A percentile compares a stretch with the other conserved stretches of the same genome.
phyloP scores from a whole-genome alignment of 192 early-diverging fungal species.

The Rhizophagus prolifer region DNA sequence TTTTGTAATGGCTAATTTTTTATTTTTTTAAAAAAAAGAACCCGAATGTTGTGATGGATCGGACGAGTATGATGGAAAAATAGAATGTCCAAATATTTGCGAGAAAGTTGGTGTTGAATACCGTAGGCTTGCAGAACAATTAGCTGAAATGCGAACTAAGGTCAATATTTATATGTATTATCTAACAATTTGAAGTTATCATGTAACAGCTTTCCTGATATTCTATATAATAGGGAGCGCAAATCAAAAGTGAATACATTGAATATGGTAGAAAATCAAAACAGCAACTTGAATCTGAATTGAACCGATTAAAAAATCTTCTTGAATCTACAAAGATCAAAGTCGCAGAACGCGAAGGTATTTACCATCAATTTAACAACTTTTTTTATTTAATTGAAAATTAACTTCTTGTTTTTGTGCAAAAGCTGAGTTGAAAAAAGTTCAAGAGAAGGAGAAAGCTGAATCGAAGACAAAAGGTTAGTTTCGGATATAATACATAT shows the following conservation, averaged over 20 bases:
- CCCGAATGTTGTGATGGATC: constrained; percentile 94
- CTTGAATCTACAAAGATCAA: constrained; percentile 17
- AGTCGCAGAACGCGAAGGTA: constrained; percentile 34
- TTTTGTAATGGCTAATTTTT: background rate
- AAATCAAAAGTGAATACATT: constrained; percentile 36
- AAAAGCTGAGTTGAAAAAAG: constrained; percentile 14
- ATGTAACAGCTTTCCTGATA: background rate
- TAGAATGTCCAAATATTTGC: constrained; percentile 77
- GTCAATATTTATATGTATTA: constrained; percentile 7
- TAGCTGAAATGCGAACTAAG: constrained; percentile 26
- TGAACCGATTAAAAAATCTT: constrained; percentile 24
- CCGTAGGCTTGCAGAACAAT: constrained; percentile 36
- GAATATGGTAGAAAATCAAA: constrained; percentile 32
- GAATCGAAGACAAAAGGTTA: background rate
- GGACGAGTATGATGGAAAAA: constrained; percentile 71
- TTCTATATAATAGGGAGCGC: background rate
- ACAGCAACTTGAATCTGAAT: constrained; percentile 12
- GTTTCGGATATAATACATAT: background rate
- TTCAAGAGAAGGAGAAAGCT: background rate
- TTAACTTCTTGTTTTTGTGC: background rate
- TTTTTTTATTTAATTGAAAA: background rate
- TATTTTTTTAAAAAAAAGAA: constrained; percentile 41
- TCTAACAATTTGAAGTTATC: background rate
- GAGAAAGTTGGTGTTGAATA: constrained; percentile 55
- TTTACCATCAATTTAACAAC: background rate